Conservation (phyloP, 2,329 filamentous ascomycete species). For the Penicillium paneum region DNA sequence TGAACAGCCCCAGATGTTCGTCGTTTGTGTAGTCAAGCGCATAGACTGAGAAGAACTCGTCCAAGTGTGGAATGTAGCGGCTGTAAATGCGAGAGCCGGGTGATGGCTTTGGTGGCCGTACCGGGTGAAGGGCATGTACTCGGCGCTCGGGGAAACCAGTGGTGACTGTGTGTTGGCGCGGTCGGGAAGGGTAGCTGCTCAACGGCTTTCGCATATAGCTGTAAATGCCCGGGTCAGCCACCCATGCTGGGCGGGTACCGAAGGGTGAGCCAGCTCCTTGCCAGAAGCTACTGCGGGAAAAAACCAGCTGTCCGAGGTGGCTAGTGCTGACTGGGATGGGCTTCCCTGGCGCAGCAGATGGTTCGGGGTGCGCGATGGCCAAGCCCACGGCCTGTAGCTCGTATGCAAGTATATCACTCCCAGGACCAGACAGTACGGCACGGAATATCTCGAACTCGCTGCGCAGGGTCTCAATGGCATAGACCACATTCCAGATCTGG, state of each 20-base stretch:
- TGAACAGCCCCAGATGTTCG: slow-evolving; percentile 66
- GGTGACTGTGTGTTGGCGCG: slow-evolving; percentile 40
- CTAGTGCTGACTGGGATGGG: slow-evolving; percentile 30
- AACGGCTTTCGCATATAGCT: slow-evolving; percentile 16
- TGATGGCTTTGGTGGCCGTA: slow-evolving; percentile 66
- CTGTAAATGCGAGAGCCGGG: slow-evolving; percentile 71
- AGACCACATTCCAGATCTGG: slow-evolving; percentile 42
- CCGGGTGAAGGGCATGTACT: slow-evolving; percentile 63
- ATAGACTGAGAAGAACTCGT: slow-evolving; percentile 73
- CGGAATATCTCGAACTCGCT: slow-evolving; percentile 36
- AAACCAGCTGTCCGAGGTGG: slow-evolving; percentile 43
- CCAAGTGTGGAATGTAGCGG: slow-evolving; percentile 70
- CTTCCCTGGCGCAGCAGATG: slow-evolving; percentile 39
- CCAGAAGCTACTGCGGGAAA: slow-evolving; percentile 60
- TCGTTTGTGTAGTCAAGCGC: slow-evolving; percentile 63
- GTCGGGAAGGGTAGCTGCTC: slow-evolving; percentile 24
- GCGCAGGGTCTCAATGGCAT: slow-evolving; percentile 35
- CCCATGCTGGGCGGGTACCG: slow-evolving; percentile 61
- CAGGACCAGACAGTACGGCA: slow-evolving; percentile 30
- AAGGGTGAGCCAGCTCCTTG: slow-evolving; percentile 66
- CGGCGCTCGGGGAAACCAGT: slow-evolving; percentile 46
- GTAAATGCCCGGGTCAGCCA: slow-evolving; percentile 42
- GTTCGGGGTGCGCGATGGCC: slow-evolving; percentile 42
- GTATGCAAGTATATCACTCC: slow-evolving; percentile 23
- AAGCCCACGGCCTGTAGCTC: slow-evolving; percentile 41